Evolutionary conservation across 2,329 filamentous ascomycete species (phyloP).

Genomic region (Ascochyta pisi): DNA sequence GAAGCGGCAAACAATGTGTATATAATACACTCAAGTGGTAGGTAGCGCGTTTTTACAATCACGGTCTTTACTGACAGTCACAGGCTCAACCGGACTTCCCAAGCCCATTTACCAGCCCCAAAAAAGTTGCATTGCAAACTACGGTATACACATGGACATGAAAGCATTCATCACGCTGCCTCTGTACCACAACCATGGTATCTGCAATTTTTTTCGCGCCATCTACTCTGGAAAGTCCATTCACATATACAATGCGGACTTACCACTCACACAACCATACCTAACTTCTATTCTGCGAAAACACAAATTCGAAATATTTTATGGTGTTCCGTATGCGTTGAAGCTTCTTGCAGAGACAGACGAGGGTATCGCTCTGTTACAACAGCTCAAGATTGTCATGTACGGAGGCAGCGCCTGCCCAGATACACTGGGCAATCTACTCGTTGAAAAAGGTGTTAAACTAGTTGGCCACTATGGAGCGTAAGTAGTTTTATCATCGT

Average conservation of each 20-base stretch:
- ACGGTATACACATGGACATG: constrained; percentile 29
- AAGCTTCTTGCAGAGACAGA: constrained; percentile 67
- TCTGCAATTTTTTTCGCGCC: constrained; percentile 36
- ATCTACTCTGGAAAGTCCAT: constrained; percentile 34
- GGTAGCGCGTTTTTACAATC: not conserved
- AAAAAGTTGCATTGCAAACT: constrained; percentile 37
- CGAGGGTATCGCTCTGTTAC: constrained; percentile 60
- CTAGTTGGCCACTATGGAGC: constrained; percentile 65
- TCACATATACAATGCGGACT: constrained; percentile 34
- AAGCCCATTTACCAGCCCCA: constrained; percentile 69
- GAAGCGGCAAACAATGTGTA: constrained; percentile 30
- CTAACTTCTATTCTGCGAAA: constrained; percentile 25
- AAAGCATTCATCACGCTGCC: constrained; percentile 34
- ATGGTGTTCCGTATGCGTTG: constrained; percentile 69
- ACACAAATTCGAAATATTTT: constrained; percentile 61
- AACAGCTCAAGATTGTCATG: constrained; percentile 60
- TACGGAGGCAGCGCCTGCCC: constrained; percentile 66
- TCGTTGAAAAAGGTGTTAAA: constrained; percentile 62
- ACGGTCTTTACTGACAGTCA: not conserved
- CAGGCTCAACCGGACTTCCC: constrained; percentile 65
- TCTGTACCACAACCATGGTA: constrained; percentile 36
- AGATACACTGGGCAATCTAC: constrained; percentile 62
- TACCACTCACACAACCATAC: constrained; percentile 30
- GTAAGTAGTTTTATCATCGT: constrained; percentile 44
- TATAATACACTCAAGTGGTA: constrained; percentile 37